Evolutionary conservation across 1,284 basidiomycete genomes (phyloP), one percentile per base, ranked within the genome.

Genomic region (Ustilago trichophora): DNA sequence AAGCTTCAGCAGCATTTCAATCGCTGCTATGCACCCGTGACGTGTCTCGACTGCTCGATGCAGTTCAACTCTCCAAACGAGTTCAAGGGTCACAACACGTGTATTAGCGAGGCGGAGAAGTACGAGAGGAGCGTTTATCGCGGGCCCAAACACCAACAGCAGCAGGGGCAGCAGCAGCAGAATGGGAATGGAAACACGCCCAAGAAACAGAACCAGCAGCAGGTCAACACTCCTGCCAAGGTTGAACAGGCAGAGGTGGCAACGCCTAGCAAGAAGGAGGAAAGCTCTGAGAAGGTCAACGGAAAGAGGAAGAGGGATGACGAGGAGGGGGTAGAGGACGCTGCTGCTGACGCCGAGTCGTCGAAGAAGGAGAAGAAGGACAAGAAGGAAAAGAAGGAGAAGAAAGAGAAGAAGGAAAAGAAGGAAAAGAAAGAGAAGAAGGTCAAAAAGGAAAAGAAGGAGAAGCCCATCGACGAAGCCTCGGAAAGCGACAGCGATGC

Each of bases 41-140:
- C 79, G 10, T 82, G 80, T 34, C 47, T 82, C 3, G 80, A 82
- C 50, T 82, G 80, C 63, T 77, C 75, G 45, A 33, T 41, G 36
- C 76, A 77, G 26, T 82, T 82, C 60, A 58, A 66, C 37, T 50
- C 41, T 3, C 78, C 79, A 5, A 55, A 72, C 25, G 74, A 78
- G 55, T 80, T 75, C 72, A 80, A 77, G 48, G 38, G 59, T 13
- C 80, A 82, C 54, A 79, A 76, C 24, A 70, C 73, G n/a, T 82
- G 80, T 43, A 68, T 82, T 45, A 76, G 72, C 36, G 80, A 82
- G 34, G 79, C 76, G 9, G 72, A 82, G 41, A 80, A 81, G 50
- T 82, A 82, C 57, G 75, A 81, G 48, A 74, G 77, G 50, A 67
- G 44, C 41, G 63, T 71, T 0, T 71, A 71, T 25, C 52, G 58